Conservation (phyloP, 805 yeast species). For the Myxozyma sirexii region DNA sequence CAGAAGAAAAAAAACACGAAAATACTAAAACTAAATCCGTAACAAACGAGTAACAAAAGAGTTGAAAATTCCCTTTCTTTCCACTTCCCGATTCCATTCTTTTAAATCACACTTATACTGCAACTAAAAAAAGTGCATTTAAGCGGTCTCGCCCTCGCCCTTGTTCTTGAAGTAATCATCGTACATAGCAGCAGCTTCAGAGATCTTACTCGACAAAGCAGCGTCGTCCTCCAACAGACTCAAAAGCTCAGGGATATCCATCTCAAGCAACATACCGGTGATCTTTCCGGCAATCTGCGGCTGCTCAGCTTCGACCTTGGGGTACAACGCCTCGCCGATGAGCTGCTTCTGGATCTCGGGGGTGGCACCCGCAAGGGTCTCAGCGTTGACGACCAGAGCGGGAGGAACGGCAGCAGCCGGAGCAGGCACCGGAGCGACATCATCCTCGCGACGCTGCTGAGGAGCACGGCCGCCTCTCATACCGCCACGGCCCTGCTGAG, state of each 20-base stretch:
- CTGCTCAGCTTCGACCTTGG: slow-evolving; percentile 83
- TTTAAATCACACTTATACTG: neutral
- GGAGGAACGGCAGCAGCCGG: slow-evolving; percentile 17
- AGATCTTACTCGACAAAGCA: slow-evolving; percentile 84
- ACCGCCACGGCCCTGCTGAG: slow-evolving; percentile 32
- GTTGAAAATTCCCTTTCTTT: neutral
- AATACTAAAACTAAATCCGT: slow-evolving; percentile 11
- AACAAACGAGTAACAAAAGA: slow-evolving; percentile 3
- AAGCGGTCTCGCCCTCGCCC: slow-evolving; percentile 24
- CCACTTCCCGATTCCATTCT: slow-evolving; percentile 1
- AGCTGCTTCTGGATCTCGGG: slow-evolving; percentile 95
- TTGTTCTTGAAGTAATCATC: slow-evolving; percentile 67
- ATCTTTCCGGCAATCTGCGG: slow-evolving; percentile 97
- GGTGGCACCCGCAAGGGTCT: slow-evolving; percentile 57
- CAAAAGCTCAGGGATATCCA: slow-evolving; percentile 88
- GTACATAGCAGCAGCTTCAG: slow-evolving; percentile 93
- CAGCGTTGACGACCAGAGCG: slow-evolving; percentile 43
- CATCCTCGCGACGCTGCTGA: slow-evolving; percentile 28
- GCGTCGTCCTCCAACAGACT: slow-evolving; percentile 88
- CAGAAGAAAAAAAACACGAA: slow-evolving; percentile 3
- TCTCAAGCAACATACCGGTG: slow-evolving; percentile 97
- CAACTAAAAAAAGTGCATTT: neutral
- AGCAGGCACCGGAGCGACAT: slow-evolving; percentile 9
- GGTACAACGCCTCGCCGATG: slow-evolving; percentile 96
- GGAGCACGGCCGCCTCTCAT: slow-evolving; percentile 39